Conservation (phyloP, 179 eudicot genomes). For the Silene vulgaris region DNA sequence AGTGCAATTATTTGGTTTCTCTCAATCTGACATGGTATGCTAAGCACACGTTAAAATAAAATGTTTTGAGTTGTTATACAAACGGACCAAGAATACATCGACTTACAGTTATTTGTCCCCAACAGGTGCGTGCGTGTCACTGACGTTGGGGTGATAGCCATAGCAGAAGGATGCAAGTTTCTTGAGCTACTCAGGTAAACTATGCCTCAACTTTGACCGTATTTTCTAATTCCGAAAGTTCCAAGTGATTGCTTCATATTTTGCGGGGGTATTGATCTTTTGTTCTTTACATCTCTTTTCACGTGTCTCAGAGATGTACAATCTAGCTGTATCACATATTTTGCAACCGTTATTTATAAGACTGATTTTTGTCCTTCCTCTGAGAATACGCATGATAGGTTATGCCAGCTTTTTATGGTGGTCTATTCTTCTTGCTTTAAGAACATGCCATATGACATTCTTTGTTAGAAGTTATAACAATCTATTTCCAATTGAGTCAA, state of each 20-base stretch:
- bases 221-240: neutral
- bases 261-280: neutral
- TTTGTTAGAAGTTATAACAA: neutral
- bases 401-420: neutral
- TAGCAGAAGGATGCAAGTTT: conserved; percentile 67
- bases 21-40: conserved; percentile 81
- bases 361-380: neutral
- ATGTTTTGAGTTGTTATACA: neutral
- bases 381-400: neutral
- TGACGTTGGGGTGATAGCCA: conserved; percentile 66
- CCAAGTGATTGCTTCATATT: neutral
- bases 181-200: conserved; percentile 72
- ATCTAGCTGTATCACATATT: conserved; percentile 5
- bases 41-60: conserved; percentile 4
- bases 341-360: neutral
- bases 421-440: neutral
- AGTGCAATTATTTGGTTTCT: conserved; percentile 65
- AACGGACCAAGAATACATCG: conserved; percentile 8
- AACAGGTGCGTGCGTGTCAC: conserved; percentile 78
- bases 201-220: neutral
- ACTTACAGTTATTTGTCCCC: neutral
- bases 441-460: neutral
- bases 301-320: conserved; percentile 1
- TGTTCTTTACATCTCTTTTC: neutral
- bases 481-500: too few species aligned